Percentiles rank a stretch among this genome's conserved stretches.
phyloP scores from a whole-genome alignment of 2,329 filamentous ascomycete genomes.

The Diaporthe nobilis region DNA sequence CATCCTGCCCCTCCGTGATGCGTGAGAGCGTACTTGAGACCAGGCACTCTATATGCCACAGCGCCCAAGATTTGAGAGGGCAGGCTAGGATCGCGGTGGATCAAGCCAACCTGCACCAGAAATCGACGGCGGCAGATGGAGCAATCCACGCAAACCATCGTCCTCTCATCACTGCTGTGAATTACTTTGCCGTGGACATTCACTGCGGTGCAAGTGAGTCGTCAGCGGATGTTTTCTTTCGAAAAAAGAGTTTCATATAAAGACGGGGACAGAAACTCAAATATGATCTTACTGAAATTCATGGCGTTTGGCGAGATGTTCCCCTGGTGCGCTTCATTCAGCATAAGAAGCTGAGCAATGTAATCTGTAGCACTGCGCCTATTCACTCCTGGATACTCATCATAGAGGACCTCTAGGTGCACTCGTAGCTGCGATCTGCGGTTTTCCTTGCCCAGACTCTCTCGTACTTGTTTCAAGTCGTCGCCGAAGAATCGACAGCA shows the following conservation, averaged over 20 bases:
- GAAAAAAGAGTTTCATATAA: too few relatives aligned
- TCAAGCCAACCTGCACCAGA: conserved; percentile 33
- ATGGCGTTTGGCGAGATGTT: background rate
- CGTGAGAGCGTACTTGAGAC: background rate
- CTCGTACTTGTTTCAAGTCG: background rate
- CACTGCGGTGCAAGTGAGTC: background rate
- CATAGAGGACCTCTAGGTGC: background rate
- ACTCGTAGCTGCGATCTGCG: background rate
- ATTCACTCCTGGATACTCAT: background rate
- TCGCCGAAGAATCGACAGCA: background rate
- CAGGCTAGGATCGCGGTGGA: background rate
- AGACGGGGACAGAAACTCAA: background rate
- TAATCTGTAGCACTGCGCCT: background rate
- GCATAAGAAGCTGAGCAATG: background rate
- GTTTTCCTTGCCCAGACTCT: background rate
- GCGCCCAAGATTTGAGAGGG: background rate
- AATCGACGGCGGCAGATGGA: background rate
- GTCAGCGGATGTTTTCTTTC: background rate
- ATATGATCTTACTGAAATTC: background rate
- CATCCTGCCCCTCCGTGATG: conserved; percentile 22
- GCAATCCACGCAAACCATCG: conserved; percentile 22
- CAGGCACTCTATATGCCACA: background rate
- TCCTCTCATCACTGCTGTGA: background rate
- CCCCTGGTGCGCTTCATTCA: background rate
- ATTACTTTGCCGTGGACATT: background rate